A percentile compares a stretch with the other conserved stretches of the same genome.
Evolutionary conservation across 768 basidiomycete species (phyloP).

Genomic region (Epithele typhae): DNA sequence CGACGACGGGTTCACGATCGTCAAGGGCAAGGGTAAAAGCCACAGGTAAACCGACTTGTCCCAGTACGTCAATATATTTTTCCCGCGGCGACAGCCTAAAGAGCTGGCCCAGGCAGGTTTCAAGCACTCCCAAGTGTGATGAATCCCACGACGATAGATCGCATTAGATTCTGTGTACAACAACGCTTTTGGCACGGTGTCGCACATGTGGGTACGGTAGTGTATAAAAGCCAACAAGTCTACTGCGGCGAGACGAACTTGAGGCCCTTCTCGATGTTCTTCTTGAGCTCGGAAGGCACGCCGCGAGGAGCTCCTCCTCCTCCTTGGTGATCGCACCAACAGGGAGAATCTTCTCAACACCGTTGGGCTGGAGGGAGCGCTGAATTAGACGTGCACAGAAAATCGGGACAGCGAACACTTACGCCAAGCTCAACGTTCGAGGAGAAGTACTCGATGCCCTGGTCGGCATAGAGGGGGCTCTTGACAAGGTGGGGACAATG

Average conservation of each 20-base stretch:
- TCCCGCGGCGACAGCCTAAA: not conserved
- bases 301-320: conserved; percentile 84
- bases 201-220: not conserved
- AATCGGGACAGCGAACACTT: conserved; percentile 25
- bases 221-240: not conserved
- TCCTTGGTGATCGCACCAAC: conserved; percentile 74
- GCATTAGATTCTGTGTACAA: conserved; percentile 16
- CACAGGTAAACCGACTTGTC: conserved; percentile 11
- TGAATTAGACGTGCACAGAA: conserved; percentile 5
- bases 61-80: conserved; percentile 1
- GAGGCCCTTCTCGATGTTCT: conserved; percentile 97
- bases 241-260: conserved; percentile 49
- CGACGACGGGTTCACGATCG: conserved; percentile 88
- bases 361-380: conserved; percentile 48
- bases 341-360: conserved; percentile 90
- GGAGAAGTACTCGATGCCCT: conserved; percentile 95
- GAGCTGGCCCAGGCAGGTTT: not conserved
- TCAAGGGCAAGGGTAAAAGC: conserved; percentile 49
- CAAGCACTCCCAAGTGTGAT: not conserved
- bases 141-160: conserved; percentile 10
- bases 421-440: conserved; percentile 93
- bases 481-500: conserved; percentile 83
- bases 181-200: conserved; percentile 17
- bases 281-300: conserved; percentile 88
- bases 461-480: conserved; percentile 76